Evolutionary conservation across 306 rosid species (phyloP), one percentile per base, ranked within the genome.

Genomic region (Cicer arietinum): DNA sequence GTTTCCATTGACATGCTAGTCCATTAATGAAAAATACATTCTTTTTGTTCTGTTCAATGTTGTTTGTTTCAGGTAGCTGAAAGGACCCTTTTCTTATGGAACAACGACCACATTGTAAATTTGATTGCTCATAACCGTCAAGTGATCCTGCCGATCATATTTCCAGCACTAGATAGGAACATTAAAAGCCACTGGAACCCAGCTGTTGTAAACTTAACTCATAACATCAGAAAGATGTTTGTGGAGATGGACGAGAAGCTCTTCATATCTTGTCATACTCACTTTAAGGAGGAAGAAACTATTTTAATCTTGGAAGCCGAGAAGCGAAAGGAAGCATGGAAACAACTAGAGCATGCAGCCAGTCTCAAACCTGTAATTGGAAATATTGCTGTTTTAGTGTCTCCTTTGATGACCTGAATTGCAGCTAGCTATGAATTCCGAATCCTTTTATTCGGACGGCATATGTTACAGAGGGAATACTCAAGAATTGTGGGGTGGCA

Each of bases 1-100:
- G 41, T 67, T 78, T 74, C 58, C 66, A 22, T 53, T 30, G 39
- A 52, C 10, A 6, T 74, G 63, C 72, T 73, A 76, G 43, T 17
- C 56, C 11, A 25, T 22, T 57, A 62, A 48, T 45, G 57, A 66
- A 46, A 43, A 53, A 20, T 35, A 66, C 50, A 1, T 74, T 74
- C 43, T 47, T 12, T 41, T n/a, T 30, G 16, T 58, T 11, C 41
- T 16, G 22, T 50, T 51, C 39, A 44, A 70, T 40, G 50, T 53
- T 37, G 57, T 75, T 70, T 59, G 52, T 77, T 86, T 67, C 93
- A 94, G 98, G 98, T 94, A 62, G 86, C 98, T 79, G 98, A 94
- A 81, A 94, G 97, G 88, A 89, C 91, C 47, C 96, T 94, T 78
- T 90, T 90, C 96, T 85, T 91, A 46, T 94, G 98, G 98, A 94